Base-by-base conservation (phyloP, 129 eudicot genomes). In the Tagetes erecta region DNA sequence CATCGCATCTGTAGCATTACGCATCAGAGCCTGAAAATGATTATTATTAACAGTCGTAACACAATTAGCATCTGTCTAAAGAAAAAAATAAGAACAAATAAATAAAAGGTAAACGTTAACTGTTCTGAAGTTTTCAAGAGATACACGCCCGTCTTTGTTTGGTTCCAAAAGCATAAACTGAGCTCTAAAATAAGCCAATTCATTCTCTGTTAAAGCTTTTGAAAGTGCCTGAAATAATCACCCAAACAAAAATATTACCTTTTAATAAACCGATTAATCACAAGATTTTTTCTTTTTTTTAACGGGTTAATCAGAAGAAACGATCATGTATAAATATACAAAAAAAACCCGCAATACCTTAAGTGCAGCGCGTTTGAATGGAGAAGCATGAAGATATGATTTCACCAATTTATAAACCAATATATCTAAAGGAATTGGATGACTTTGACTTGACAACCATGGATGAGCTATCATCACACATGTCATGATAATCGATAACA, bases 141-240 rank as follows among this genome's bases (percentile, higher is more conserved):
- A 85, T 44, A 89, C 87, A 42, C 84, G 89, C 8, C 96, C 96
- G 52, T 92, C 94, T 62, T 86, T 84, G 46, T 81, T 83, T 68
- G 97, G 96, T 81, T 92, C 96, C 84, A 89, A 68, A 75, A 87
- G 89, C 89, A 83, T 80, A 78, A 89, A 89, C 42, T 92, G 96
- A 55, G 91, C 90, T 86, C 87, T 85, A 6, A 92, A 89, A 78
- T 89, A 92, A 53, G 82, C 78, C 85, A 92, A 75, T 64, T 92
- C 97, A 73, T 92, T 92, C 82, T 87, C 94, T 44, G 88, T 89
- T 67, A 92, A 67, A 59, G 96, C 94, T 80, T 89, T 92, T 5
- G 97, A 85, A 33, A 89, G 84, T 73, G 96, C 89, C 97, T 92
- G 80, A 56, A 80, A 68, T 4, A 30, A 80, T 59, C 35, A 41